phyloP scores from a whole-genome alignment of 352 stramenopile species.

The Globisporangium uncinulatum region DNA sequence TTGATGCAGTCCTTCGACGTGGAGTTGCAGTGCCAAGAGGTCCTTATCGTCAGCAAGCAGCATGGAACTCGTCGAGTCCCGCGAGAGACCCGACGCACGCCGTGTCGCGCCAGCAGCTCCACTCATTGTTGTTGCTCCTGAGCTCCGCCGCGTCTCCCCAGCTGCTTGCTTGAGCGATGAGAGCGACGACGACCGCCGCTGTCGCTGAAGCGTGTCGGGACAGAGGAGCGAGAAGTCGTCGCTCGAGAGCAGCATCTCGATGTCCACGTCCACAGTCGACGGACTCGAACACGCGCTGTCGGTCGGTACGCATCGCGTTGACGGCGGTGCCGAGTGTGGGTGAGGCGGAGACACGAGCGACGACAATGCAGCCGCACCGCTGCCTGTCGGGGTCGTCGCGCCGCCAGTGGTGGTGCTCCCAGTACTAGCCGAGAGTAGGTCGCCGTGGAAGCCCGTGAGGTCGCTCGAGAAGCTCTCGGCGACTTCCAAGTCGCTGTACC shows the following conservation, averaged over 20 bases:
- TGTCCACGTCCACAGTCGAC: constrained; percentile 40
- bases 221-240: constrained; percentile 56
- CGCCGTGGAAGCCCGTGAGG: constrained; percentile 5
- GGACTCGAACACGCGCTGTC: constrained; percentile 8
- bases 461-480: constrained; percentile 9
- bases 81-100: background rate
- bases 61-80: background rate
- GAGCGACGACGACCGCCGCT: constrained; percentile 9
- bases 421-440: background rate
- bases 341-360: background rate
- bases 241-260: constrained; percentile 34
- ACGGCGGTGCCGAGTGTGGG: background rate
- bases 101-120: no score
- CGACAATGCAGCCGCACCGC: background rate
- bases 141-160: constrained; percentile 33
- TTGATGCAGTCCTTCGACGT: constrained; percentile 42
- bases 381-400: background rate
- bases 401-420: background rate
- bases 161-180: constrained; percentile 30
- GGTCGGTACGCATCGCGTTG: background rate
- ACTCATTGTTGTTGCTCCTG: no score
- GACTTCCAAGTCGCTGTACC: constrained; percentile 6
- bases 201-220: constrained; percentile 26
- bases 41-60: constrained; percentile 18
- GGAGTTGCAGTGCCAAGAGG: constrained; percentile 31